Evolutionary conservation across 2,329 filamentous ascomycete species (phyloP), one percentile per base, ranked within the genome.

Genomic region (Cytospora paraplurivora): DNA sequence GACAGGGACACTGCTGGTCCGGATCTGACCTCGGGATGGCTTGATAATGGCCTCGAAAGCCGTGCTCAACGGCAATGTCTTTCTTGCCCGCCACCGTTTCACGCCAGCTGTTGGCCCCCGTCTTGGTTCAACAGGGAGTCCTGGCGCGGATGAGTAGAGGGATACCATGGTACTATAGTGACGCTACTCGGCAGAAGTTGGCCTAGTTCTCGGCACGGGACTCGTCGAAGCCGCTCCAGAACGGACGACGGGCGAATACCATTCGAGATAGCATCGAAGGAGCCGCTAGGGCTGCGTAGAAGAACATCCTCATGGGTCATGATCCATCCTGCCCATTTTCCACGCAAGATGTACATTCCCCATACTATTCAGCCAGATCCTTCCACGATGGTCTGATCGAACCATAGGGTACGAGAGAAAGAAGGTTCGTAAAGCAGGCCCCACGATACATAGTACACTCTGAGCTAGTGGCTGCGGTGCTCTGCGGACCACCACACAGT

Each of bases 21-120:
- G 38, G 12, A 19, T 49, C 17, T 51, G 60, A 44, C 59, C 41
- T 55, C 51, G 27, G 21, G 56, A 56, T 60, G 62, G 62, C 62
- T 60, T 56, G 51, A 56, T 44, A 59, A 56, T 52, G 57, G 62
- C 56, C 52, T 50, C 51, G 56, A 35, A 50, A 19, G 34, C 19
- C 56, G 56, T 47, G 56, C 44, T 52, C 56, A 61, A 27, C 33
- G 62, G 44, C 56, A 52, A 44, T 60, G 56, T 41, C 38, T 19
- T 44, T 17, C 17, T 56, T 15, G 41, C 56, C 56, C 32, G 44
- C 56, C 62, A 60, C 47, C 52, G 62, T 64, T 59, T 49, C 52
- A 50, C 52, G 21, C 57, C 41, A 38, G 57, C 35, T 38, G 34
- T 57, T 41, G 55, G 34, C 56, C 41, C 56, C 41, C 27, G 35